Evolutionary conservation across 768 basidiomycete genomes (phyloP).

Genomic region (Rhodosporidiobolus odoratus): DNA sequence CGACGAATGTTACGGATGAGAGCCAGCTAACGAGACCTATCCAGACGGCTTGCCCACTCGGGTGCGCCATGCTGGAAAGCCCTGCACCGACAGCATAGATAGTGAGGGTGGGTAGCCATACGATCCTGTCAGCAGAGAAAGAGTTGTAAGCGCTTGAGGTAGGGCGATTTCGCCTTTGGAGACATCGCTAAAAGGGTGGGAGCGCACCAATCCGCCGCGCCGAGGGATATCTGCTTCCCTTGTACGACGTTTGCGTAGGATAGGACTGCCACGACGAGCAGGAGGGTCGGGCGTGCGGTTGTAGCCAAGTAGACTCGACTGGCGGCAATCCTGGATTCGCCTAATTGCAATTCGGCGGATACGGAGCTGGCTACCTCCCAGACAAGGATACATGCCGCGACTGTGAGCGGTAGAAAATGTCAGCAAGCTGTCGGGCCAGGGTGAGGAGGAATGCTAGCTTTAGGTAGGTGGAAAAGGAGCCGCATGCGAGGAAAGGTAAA

Average conservation of each 20-base stretch:
- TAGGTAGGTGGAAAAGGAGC: neutral
- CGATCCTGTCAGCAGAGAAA: constrained; percentile 3
- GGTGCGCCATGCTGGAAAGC: neutral
- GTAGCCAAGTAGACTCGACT: constrained; percentile 25
- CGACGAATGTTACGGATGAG: neutral
- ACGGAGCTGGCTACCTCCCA: constrained; percentile 18
- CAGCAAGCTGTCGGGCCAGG: neutral
- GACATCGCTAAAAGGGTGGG: no score
- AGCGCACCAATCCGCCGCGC: constrained; percentile 18
- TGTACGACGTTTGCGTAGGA: constrained; percentile 27
- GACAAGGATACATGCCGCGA: constrained; percentile 14
- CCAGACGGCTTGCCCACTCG: neutral
- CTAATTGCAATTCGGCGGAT: neutral
- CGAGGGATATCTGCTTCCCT: constrained; percentile 20
- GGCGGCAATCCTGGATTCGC: constrained; percentile 6
- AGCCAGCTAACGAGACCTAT: constrained; percentile 27
- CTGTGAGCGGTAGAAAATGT: neutral
- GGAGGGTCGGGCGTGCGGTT: constrained; percentile 19
- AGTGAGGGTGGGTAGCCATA: constrained; percentile 25
- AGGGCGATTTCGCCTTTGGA: no score
- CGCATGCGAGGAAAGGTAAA: neutral
- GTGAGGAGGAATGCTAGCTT: no score
- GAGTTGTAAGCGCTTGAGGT: no score
- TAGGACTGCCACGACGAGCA: constrained; percentile 21
- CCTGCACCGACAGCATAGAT: constrained; percentile 24